Base-by-base conservation (phyloP, 352 stramenopile species). In the Phytopythium helicoides region DNA sequence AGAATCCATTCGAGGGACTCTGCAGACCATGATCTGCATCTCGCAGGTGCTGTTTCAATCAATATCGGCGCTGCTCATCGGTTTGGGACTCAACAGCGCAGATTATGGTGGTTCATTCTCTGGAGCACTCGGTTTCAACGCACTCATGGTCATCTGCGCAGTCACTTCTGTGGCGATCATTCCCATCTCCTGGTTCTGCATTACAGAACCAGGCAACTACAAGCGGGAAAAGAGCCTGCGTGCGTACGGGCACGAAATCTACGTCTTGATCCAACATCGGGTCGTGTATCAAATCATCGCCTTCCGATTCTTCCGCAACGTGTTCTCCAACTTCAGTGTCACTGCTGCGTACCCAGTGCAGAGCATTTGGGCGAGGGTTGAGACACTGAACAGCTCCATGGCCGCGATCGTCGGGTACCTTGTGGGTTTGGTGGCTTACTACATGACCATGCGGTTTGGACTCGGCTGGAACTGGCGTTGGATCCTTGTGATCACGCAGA, bases 21-120 rank as follows among this genome's bases (percentile, higher is more conserved):
- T 81, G 46, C 74, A 86, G 53, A 81, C 74, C 9, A 73, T 81
- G 58, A 81, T 83, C 26, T 86, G 73, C 64, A 68, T 76, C 23
- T 48, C 66, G 28, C 68, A 64, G 28, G 48, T 63, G 23, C 52
- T 57, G 3, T 68, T 79, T 41, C 58, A 61, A n/a, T 54, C 78
- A 26, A 19, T 86, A 14, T 72, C 76, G 25, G 66, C 62, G 5
- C 62, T 78, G 16, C 58, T 90, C 45, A 70, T 71, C 34, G 76
- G 76, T 14, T 69, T 90, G 16, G 75, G 74, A 1, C 62, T 90
- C 47, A 90, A 87, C 56, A 66, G 62, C 21, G 34, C 51, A 8
- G 62, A 77, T 16, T 90, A 87, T 42, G 79, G 74, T 15, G 79
- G 80, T 25, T 56, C 51, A 0, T 89, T 86, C 58, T 56, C 58